Evolutionary conservation across 2,329 filamentous ascomycete genomes (phyloP).

Genomic region (Diaporthe sp.): DNA sequence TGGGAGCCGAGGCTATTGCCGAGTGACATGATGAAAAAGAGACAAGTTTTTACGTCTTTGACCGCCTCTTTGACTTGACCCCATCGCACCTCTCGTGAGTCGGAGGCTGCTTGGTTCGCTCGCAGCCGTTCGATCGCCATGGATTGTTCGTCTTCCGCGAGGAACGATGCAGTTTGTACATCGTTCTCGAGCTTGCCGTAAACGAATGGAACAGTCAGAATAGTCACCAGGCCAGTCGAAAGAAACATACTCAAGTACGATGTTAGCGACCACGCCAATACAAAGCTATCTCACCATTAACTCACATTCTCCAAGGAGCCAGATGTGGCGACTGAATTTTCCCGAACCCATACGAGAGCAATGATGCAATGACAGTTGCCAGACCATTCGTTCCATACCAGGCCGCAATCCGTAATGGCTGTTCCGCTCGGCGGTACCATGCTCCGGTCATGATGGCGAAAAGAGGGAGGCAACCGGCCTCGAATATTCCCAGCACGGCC

Average conservation of each 20-base stretch:
- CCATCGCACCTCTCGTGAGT: conserved; percentile 77
- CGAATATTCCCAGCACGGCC: conserved; percentile 54
- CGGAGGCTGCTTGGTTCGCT: conserved; percentile 82
- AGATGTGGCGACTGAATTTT: conserved; percentile 58
- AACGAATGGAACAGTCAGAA: conserved; percentile 65
- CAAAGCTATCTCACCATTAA: background rate
- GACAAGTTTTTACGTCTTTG: conserved; percentile 66
- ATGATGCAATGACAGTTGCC: conserved; percentile 69
- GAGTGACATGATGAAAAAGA: conserved; percentile 73
- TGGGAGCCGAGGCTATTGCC: conserved; percentile 75
- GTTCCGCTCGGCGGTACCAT: conserved; percentile 67
- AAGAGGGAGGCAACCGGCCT: conserved; percentile 58
- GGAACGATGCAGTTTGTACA: conserved; percentile 66
- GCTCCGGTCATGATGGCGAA: conserved; percentile 63
- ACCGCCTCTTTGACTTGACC: conserved; percentile 71
- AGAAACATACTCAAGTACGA: conserved; percentile 64
- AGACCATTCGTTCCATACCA: conserved; percentile 76
- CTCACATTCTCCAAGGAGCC: conserved; percentile 58
- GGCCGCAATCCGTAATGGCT: conserved; percentile 73
- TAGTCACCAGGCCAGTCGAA: conserved; percentile 65
- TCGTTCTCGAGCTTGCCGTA: conserved; percentile 74
- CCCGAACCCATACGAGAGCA: conserved; percentile 69
- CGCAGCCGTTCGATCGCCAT: conserved; percentile 80
- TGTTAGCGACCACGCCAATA: background rate
- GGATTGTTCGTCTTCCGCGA: conserved; percentile 76